Conservation (phyloP, 768 basidiomycete genomes). For the Strobilomyces dryophilus region DNA sequence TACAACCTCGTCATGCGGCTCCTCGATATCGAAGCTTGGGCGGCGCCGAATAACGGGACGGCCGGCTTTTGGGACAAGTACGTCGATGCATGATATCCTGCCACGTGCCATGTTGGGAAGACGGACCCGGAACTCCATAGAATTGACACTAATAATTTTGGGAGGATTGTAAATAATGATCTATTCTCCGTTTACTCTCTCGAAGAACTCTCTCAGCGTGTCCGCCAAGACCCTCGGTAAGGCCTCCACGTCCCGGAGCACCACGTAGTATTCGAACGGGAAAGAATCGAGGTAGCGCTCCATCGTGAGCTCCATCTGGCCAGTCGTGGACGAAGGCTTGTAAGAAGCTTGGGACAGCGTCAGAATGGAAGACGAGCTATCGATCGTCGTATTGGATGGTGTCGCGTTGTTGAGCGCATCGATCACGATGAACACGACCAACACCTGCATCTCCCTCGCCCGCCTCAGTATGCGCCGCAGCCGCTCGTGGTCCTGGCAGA, state of each 20-base stretch:
- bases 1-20: conserved; percentile 80
- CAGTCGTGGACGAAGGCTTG: conserved; percentile 45
- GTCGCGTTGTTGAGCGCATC: conserved; percentile 72
- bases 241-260: conserved; percentile 87
- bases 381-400: conserved; percentile 6
- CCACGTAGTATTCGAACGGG: conserved; percentile 96
- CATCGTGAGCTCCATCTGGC: conserved; percentile 82
- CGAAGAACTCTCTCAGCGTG: conserved; percentile 90
- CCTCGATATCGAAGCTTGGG: conserved; percentile 53
- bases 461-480: conserved; percentile 75
- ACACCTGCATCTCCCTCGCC: conserved; percentile 85
- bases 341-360: conserved; percentile 91
- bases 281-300: conserved; percentile 91
- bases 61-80: conserved; percentile 80
- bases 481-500: conserved; percentile 92
- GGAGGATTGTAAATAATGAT: neutral
- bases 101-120: neutral
- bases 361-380: conserved; percentile 72
- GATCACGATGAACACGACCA: conserved; percentile 95
- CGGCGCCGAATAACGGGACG: conserved; percentile 73
- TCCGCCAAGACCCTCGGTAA: conserved; percentile 86
- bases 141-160: too few relatives aligned
- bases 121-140: neutral
- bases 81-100: conserved; percentile 30
- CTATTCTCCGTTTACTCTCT: conserved; percentile 68